Evolutionary conservation across 1,139 yeast genomes (phyloP).

Genomic region (Blastobotrys serpentis): DNA sequence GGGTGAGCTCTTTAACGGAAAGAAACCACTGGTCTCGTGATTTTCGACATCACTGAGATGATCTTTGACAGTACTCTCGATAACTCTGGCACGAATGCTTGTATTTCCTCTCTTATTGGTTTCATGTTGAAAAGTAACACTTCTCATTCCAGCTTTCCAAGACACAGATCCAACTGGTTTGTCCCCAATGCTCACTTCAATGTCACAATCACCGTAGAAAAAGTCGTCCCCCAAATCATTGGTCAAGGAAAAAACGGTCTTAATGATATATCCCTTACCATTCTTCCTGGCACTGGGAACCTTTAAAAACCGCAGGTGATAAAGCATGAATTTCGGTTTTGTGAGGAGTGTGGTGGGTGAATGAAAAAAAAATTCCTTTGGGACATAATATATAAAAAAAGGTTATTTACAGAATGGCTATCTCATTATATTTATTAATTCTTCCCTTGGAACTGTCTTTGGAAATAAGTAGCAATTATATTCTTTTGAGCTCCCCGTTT

Average conservation of each 20-base stretch:
- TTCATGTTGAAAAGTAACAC: constrained; percentile 12
- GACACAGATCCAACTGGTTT: constrained; percentile 5
- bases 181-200: constrained; percentile 14
- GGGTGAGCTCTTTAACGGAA: constrained; percentile 10
- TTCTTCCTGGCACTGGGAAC: constrained; percentile 23
- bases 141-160: constrained; percentile 24
- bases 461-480: constrained; percentile 33
- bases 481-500: constrained; percentile 37
- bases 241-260: constrained; percentile 32
- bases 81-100: constrained; percentile 10
- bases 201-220: constrained; percentile 31
- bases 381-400: background rate
- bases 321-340: constrained; percentile 22
- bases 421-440: background rate
- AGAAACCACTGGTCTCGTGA: constrained; percentile 11
- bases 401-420: background rate
- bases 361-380: constrained; percentile 6
- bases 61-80: constrained; percentile 13
- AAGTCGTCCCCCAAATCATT: constrained; percentile 38
- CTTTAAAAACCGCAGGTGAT: constrained; percentile 32
- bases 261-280: constrained; percentile 17
- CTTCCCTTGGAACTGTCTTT: constrained; percentile 13
- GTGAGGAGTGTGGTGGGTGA: background rate
- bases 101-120: background rate
- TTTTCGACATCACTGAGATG: constrained; percentile 15